Evolutionary conservation across 208 protist species (phyloP).

Genomic region (Strigomonas culicis): DNA sequence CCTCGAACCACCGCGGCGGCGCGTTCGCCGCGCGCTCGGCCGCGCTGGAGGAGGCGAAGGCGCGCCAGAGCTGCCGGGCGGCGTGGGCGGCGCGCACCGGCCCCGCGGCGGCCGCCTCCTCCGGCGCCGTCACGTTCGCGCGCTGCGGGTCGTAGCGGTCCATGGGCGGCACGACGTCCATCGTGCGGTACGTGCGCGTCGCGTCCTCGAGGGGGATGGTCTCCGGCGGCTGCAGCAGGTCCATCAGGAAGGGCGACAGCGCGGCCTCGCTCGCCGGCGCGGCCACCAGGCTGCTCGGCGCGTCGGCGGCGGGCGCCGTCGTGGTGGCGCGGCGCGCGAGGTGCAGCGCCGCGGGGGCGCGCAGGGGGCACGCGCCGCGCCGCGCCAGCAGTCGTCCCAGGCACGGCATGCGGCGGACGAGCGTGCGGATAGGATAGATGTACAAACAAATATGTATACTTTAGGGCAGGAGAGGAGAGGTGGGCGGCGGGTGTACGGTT

Average conservation of each 20-base stretch:
- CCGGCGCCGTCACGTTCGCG: conserved; percentile 34
- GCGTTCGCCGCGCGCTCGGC: conserved; percentile 20
- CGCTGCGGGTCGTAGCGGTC: conserved; percentile 51
- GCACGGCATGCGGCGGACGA: background rate
- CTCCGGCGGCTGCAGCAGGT: conserved; percentile 54
- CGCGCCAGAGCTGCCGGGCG: conserved; percentile 40
- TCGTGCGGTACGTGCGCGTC: conserved; percentile 71
- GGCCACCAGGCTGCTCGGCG: background rate
- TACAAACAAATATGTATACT: background rate
- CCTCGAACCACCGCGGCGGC: conserved; percentile 73
- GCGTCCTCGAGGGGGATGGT: conserved; percentile 66
- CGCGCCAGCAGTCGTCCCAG: background rate
- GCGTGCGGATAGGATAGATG: too few species aligned
- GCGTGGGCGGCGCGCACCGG: conserved; percentile 37
- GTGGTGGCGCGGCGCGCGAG: background rate
- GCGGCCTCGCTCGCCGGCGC: background rate
- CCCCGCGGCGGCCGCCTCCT: conserved; percentile 4
- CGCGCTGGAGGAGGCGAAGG: conserved; percentile 24
- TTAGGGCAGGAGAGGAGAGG: background rate
- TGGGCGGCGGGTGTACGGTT: too few species aligned
- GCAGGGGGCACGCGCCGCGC: too few species aligned
- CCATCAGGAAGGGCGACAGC: conserved; percentile 43
- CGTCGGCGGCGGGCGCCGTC: background rate
- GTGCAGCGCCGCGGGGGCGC: background rate
- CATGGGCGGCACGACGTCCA: conserved; percentile 73